Base-by-base conservation (phyloP, 2,329 filamentous ascomycete genomes). In the Pseudocercospora fuligena region DNA sequence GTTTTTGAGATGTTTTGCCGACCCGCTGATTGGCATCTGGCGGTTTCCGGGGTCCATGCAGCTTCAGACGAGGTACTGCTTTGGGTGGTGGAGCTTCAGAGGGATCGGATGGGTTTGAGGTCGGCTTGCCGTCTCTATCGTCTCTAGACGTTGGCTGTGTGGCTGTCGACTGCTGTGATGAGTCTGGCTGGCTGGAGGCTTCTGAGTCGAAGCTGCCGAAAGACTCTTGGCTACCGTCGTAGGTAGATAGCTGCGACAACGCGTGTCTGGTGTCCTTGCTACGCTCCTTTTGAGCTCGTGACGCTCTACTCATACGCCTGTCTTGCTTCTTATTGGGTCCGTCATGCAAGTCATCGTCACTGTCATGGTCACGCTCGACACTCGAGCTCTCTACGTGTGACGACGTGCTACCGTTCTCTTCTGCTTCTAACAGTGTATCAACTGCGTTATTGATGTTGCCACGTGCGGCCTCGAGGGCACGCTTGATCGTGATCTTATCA, bases 401-500 rank as follows among this genome's bases (percentile, higher is more conserved):
- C n/a, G 80, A 81, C 19, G 75, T 74, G 69, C 78, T 80, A 57
- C 75, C 77, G 57, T 76, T 75, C 57, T 83, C 80, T 64, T 84
- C 81, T 2, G 80, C 79, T 43, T 85, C 85, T 2, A 87, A 74
- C 19, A 88, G 75, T 54, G 81, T 83, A 12, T 80, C 80, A 49
- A 88, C 85, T 6, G 86, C 84, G 29, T 79, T 75, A 69, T 87
- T 81, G 53, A 88, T 80, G 70, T 86, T 83, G 49, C 86, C 85
- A 59, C 83, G 84, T 64, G 81, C 83, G 69, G 83, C 81, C 71
- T 85, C 80, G 33, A 89, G 79, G 66, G 83, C 81, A 69, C 83
- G 81, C 58, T 83, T 82, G 66, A 88, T 85, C 25, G 81, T 82
- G 29, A 79, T 80, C 47, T 82, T 82, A 70, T 86, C 82, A 49